These are phyloP conservation scores for Saccharomycopsis synnaedendra DNA, from an alignment of 805 yeast species.

Conservation along the genomic window DNA sequence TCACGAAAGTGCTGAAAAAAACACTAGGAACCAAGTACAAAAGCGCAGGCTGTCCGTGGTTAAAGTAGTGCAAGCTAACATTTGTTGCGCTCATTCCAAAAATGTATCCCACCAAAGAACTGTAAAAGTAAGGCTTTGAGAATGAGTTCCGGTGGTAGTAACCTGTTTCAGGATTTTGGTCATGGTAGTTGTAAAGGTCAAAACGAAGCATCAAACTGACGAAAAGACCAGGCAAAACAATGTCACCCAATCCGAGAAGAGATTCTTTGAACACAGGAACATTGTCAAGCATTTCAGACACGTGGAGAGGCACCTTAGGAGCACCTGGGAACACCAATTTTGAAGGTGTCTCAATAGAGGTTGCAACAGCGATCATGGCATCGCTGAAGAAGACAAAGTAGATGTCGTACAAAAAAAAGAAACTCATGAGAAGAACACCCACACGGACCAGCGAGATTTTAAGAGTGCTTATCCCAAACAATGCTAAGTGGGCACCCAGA, in stretches of 20 bases:
- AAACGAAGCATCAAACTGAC: constrained; percentile 42
- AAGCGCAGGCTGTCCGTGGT: constrained; percentile 56
- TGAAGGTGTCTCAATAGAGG: constrained; percentile 42
- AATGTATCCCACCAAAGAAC: constrained; percentile 36
- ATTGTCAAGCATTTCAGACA: background rate
- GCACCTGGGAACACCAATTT: constrained; percentile 30
- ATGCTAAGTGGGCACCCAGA: constrained; percentile 30
- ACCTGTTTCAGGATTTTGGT: constrained; percentile 20
- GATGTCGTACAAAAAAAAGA: constrained; percentile 50
- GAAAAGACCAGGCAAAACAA: constrained; percentile 48
- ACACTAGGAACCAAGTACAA: constrained; percentile 48
- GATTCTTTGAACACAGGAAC: constrained; percentile 21
- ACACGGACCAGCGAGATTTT: constrained; percentile 34
- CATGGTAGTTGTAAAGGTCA: constrained; percentile 34
- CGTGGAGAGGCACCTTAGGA: constrained; percentile 6
- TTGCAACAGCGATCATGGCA: constrained; percentile 55
- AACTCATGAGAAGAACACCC: constrained; percentile 33
- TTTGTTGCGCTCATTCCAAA: constrained; percentile 35
- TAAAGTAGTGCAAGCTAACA: constrained; percentile 26
- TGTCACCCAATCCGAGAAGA: constrained; percentile 55
- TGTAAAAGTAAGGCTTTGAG: constrained; percentile 34
- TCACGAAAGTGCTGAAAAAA: constrained; percentile 22
- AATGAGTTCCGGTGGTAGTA: constrained; percentile 30
- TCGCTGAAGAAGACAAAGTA: constrained; percentile 56
- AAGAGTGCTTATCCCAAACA: constrained; percentile 30